Conservation (phyloP, 768 basidiomycete species). For the Amyloporia xantha region DNA sequence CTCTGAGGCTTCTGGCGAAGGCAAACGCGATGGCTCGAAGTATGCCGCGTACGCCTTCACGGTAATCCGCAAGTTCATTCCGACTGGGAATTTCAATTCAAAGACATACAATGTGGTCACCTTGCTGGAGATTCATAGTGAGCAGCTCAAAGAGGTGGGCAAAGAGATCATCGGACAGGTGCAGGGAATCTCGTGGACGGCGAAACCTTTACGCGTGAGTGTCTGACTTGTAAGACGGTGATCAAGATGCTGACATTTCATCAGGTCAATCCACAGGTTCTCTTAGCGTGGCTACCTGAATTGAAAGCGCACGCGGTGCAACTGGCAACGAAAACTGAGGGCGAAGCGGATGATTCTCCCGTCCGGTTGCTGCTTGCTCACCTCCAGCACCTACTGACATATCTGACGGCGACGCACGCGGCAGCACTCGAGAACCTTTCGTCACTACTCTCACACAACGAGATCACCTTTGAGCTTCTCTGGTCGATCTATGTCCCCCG, state of each 20-base stretch:
- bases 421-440: conserved; percentile 41
- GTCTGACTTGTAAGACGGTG: not conserved
- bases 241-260: not conserved
- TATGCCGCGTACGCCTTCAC: conserved; percentile 23
- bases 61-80: conserved; percentile 21
- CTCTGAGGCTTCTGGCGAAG: conserved; percentile 1
- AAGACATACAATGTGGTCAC: conserved; percentile 21
- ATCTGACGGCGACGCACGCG: conserved; percentile 44
- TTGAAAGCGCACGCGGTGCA: conserved; percentile 38
- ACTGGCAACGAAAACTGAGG: conserved; percentile 27
- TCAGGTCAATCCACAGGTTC: conserved; percentile 50
- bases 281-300: conserved; percentile 45
- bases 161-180: conserved; percentile 51
- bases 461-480: conserved; percentile 54
- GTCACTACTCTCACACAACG: conserved; percentile 43
- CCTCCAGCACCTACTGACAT: conserved; percentile 43
- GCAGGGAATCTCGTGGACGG: conserved; percentile 57
- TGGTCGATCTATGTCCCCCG: conserved; percentile 53
- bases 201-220: conserved; percentile 47
- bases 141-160: conserved; percentile 49
- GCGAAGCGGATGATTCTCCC: conserved; percentile 32
- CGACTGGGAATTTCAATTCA: conserved; percentile 5
- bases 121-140: conserved; percentile 47
- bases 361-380: conserved; percentile 34
- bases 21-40: conserved; percentile 15